Base-by-base conservation (phyloP, 371 early-diverging fungal species). In the Batkoa obscura region DNA sequence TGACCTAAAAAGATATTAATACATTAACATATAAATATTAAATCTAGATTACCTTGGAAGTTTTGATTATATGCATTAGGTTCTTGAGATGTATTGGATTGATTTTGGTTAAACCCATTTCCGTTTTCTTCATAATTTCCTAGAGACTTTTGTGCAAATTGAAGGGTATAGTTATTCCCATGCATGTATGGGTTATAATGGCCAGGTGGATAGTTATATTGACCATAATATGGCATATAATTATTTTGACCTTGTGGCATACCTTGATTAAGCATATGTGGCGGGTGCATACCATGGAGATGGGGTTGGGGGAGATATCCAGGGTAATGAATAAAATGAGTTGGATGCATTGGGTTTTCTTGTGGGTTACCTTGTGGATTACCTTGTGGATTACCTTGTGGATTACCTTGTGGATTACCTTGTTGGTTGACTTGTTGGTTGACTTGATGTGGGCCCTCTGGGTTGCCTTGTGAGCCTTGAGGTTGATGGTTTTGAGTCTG, bases 141-240 rank as follows among this genome's bases (percentile, higher is more conserved):
- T 31, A 50, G 34, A n/a, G 32, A 31, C 36, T 50, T 50, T 15
- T 50, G 50, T 6, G 50, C 50, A 34, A 50, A 50, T 15, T 50
- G 50, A 17, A 50, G 50, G 4, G 50, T 50, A n/a, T 50, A 50
- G 36, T 50, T 50, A 34, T 50, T 50, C 32, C 32, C 36, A 5
- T 50, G 50, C 8, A 8, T 8, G 36, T 50, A 31, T 5, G 17
- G 17, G 50, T 17, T 34, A n/a, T 50, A 50, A 17, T 17, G 50
- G 2, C 34, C 32, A 34, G 17, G 17, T 17, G 3, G 13, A 30
- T 50, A 50, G 50, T 17, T 17, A 34, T 50, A 50, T n/a, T 50
- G 50, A 12, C 13, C 13, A 34, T 50, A 50, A 34, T 50, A 50
- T n/a, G 50, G 34, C 32, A 31, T 50, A 34, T 50, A 50, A n/a